Percentiles rank a stretch among this genome's conserved stretches.
phyloP scores from a whole-genome alignment of 495 filamentous ascomycete genomes.

The Penicillium angulare region DNA sequence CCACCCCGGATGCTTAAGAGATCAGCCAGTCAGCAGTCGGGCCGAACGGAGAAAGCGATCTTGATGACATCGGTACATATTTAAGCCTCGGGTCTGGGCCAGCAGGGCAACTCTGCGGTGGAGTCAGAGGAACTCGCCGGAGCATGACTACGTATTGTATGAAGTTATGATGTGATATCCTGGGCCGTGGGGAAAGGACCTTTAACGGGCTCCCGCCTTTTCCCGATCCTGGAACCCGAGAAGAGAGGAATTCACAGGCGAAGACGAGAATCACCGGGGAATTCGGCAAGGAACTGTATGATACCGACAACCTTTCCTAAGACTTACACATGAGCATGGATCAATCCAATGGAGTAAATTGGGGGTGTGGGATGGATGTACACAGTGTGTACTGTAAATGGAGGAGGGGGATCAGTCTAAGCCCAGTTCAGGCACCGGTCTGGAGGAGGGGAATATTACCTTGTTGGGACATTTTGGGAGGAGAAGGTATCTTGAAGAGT shows the following conservation, averaged over 20 bases:
- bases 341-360: neutral
- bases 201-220: conserved; percentile 24
- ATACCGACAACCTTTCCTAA: neutral
- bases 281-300: neutral
- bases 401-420: too few species aligned
- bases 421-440: conserved; percentile 1
- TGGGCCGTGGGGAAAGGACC: too few species aligned
- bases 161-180: neutral
- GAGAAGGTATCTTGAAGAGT: too few species aligned
- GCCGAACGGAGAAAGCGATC: conserved; percentile 7
- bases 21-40: conserved; percentile 15
- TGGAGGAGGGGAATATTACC: too few species aligned
- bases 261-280: conserved; percentile 24
- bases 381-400: too few species aligned
- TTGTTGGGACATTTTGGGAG: too few species aligned
- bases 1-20: conserved; percentile 1
- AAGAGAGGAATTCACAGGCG: conserved; percentile 1
- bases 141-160: too few species aligned
- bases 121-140: neutral
- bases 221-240: conserved; percentile 10
- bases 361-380: neutral
- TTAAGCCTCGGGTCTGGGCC: conserved; percentile 9
- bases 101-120: too few species aligned
- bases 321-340: too few species aligned
- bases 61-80: neutral